Conservation (phyloP, 306 rosid genomes). For the Mimosa bimucronata region DNA sequence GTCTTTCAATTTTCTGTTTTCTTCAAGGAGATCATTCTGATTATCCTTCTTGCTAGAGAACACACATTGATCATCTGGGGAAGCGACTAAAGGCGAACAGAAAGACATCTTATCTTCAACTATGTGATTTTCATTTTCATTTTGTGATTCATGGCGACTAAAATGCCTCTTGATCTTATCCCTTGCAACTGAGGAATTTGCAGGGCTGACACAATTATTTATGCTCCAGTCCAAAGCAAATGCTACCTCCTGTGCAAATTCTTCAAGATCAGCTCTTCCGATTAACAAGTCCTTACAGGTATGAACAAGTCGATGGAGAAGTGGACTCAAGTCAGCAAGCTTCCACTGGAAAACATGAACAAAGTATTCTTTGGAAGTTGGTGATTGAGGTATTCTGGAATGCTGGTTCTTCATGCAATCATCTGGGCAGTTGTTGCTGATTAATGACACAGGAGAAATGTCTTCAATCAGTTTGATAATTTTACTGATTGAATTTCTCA, state of each 20-base stretch:
- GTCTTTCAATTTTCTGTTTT: slow-evolving; percentile 55
- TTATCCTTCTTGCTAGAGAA: slow-evolving; percentile 33
- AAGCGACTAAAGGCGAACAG: slow-evolving; percentile 40
- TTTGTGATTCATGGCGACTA: slow-evolving; percentile 38
- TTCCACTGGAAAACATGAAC: slow-evolving; percentile 78
- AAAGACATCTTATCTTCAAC: slow-evolving; percentile 31
- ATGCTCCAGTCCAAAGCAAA: slow-evolving; percentile 72
- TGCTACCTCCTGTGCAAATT: slow-evolving; percentile 56
- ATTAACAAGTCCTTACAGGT: slow-evolving; percentile 58
- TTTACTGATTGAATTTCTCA: slow-evolving; percentile 46
- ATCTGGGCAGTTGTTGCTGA: slow-evolving; percentile 38
- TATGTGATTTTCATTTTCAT: slow-evolving; percentile 24
- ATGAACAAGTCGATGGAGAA: slow-evolving; percentile 53
- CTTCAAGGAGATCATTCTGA: slow-evolving; percentile 50
- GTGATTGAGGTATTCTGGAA: slow-evolving; percentile 46
- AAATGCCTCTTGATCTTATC: slow-evolving; percentile 75
- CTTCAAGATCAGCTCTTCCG: slow-evolving; percentile 55
- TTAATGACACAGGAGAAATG: slow-evolving; percentile 50
- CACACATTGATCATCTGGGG: slow-evolving; percentile 43
- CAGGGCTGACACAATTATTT: slow-evolving; percentile 53
- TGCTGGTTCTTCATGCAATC: slow-evolving; percentile 45
- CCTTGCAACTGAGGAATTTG: slow-evolving; percentile 56
- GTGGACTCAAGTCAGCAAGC: slow-evolving; percentile 59
- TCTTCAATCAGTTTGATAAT: slow-evolving; percentile 67
- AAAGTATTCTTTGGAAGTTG: slow-evolving; percentile 54